Evolutionary conservation across 2,329 filamentous ascomycete species (phyloP), one percentile per base, ranked within the genome.

Genomic region (Hirsutella thompsonii): DNA sequence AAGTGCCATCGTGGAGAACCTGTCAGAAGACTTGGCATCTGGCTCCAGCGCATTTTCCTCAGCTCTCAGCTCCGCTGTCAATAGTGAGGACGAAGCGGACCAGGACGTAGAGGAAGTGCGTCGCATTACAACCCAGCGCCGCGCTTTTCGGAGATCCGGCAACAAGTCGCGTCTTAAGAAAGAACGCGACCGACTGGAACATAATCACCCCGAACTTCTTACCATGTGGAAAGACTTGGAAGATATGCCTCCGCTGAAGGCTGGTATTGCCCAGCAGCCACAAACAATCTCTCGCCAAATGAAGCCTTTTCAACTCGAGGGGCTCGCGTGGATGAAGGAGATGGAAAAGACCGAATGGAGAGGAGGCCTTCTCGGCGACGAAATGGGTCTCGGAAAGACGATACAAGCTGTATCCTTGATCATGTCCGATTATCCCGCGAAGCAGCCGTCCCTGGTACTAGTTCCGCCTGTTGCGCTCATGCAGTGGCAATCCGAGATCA

Each of bases 311-410:
- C 92, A 98, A 55, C 78, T 94, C 5, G 83, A 95, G 61, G 92
- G 92, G 4, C 69, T 98, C 32, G 81, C 87, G 39, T 98, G 92
- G 92, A 93, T 98, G 87, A 78, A 74, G 45, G 80, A 74, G 42
- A 94, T 96, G 72, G 92, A 98, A 58, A 69, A 84, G 61, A 83
- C 78, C 0, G 65, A 82, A 32, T 96, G 89, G 74, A 85, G 80
- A 54, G 92, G 92, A 16, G 92, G 92, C 13, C 69, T 98, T 2
- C 73, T 98, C 2, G 92, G 92, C 44, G 92, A 98, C 52, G 92
- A 98, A 62, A 98, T 98, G 92, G 92, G 92, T 6, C 84, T 98
- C 64, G 92, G 92, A 38, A 98, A 98, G 67, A 98, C 92, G 0
- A 96, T 98, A 39, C 92, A 98, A 61, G 90, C 92, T 2, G 92